Conservation (phyloP, 2,329 filamentous ascomycete genomes). For the Claviceps fusiformis region DNA sequence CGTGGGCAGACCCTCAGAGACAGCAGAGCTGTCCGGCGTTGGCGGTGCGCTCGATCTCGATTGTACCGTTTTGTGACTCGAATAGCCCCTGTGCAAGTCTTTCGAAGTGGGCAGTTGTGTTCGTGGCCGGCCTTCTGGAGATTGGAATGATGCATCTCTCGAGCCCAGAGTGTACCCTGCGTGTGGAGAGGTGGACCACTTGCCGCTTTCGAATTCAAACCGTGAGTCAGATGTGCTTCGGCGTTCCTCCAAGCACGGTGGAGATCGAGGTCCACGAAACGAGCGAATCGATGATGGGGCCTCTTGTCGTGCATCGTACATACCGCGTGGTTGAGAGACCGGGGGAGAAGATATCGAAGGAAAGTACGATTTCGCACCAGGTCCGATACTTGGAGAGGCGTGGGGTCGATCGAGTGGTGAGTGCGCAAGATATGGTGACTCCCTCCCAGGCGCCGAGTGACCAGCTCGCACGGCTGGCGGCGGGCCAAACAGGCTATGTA, state of each 20-base stretch:
- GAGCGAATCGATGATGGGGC: slow-evolving; percentile 21
- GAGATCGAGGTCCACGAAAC: slow-evolving; percentile 31
- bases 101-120: slow-evolving; percentile 24
- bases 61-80: slow-evolving; percentile 15
- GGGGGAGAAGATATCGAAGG: slow-evolving; percentile 24
- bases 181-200: slow-evolving; percentile 28
- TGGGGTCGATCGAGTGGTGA: slow-evolving; percentile 35
- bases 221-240: slow-evolving; percentile 21
- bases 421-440: slow-evolving; percentile 25
- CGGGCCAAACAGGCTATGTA: slow-evolving; percentile 44
- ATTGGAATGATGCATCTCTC: slow-evolving; percentile 22
- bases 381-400: slow-evolving; percentile 23
- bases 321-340: slow-evolving; percentile 29
- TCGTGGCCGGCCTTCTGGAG: slow-evolving; percentile 21
- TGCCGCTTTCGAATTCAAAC: slow-evolving; percentile 22
- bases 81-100: slow-evolving; percentile 16
- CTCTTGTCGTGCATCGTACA: slow-evolving; percentile 32
- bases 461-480: slow-evolving; percentile 28
- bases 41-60: slow-evolving; percentile 14
- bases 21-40: slow-evolving; percentile 15
- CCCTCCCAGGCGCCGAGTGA: slow-evolving; percentile 34
- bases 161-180: slow-evolving; percentile 29
- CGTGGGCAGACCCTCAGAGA: slow-evolving; percentile 30
- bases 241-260: slow-evolving; percentile 28
- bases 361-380: slow-evolving; percentile 34